phyloP scores from a whole-genome alignment of 306 rosid species.

The Senna tora region DNA sequence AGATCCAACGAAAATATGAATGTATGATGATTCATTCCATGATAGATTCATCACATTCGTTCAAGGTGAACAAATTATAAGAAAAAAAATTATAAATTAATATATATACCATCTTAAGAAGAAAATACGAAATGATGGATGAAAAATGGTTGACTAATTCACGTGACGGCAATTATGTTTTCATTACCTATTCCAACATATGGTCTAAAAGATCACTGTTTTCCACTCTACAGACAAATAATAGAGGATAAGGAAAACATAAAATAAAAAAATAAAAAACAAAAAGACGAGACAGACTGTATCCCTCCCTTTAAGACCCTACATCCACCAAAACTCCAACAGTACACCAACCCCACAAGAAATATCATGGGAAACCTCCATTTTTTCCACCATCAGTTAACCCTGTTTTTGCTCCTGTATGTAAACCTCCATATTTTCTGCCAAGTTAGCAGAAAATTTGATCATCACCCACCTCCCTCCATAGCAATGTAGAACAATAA shows the following conservation, averaged over 20 bases:
- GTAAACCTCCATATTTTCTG: slow-evolving; percentile 53
- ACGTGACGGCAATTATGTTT: slow-evolving; percentile 43
- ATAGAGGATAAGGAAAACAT: no score
- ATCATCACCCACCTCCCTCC: slow-evolving; percentile 61
- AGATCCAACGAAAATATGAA: not conserved
- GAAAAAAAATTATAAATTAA: no score
- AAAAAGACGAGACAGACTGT: slow-evolving; percentile 44
- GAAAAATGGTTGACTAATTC: slow-evolving; percentile 35
- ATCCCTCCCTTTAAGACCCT: slow-evolving; percentile 40
- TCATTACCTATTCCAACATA: slow-evolving; percentile 51
- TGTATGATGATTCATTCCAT: not conserved
- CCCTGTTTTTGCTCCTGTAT: slow-evolving; percentile 39
- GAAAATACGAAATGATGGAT: not conserved
- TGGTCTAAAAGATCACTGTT: no score
- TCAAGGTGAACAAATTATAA: not conserved
- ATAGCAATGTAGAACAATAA: slow-evolving; percentile 61
- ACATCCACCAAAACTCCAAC: slow-evolving; percentile 40
- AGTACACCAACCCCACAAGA: slow-evolving; percentile 46
- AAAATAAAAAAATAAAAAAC: no score
- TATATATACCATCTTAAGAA: not conserved
- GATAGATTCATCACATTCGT: not conserved
- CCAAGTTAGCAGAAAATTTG: slow-evolving; percentile 73
- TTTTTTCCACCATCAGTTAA: slow-evolving; percentile 33
- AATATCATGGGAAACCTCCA: slow-evolving; percentile 42
- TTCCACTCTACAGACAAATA: no score